Evolutionary conservation across 2,329 filamentous ascomycete genomes (phyloP), one percentile per base, ranked within the genome.

Genomic region (Paracamarosporium sp.): DNA sequence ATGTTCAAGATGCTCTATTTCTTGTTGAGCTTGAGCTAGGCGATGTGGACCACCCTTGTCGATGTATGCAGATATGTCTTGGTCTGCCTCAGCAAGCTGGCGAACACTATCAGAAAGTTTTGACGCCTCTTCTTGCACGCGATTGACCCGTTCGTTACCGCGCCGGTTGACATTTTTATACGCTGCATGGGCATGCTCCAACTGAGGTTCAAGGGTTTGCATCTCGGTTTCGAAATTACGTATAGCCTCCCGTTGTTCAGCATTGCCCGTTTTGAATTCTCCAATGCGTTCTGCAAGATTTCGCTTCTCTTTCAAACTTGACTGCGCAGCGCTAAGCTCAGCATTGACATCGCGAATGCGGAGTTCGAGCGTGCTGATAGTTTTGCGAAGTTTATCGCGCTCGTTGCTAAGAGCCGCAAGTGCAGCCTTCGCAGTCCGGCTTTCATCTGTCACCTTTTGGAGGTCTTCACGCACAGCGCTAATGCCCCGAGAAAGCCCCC

Each of bases 401-500:
- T 95, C 91, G 12, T 78, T 80, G 0, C 83, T 86, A 30, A 96
- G 77, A 66, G 90, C 90, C 6, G 84, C 77, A 12, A 94, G 82
- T 41, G 82, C 84, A 40, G 81, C 81, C 70, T 91, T 92, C 27
- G 88, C 78, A 22, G 79, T 78, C 53, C 89, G 86, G 63, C 88
- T 83, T 70, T 91, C 87, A 59, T 93, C 91, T 20, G 85, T 85
- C 55, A 89, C 83, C 17, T 80, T 78, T 46, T 87, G 86, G 60
- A 93, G 86, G 46, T 93, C 86, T 52, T 91, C 88, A 66, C 95
- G 90, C 52, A 98, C 93, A 64, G 95, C 91, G 53, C 96, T 91
- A 6, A 92, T 84, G 28, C 90, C 91, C 60, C 91, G 87, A 13
- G 86, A 85, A 9, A 83, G 76, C 12, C 86, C 85, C 25, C 84